phyloP scores from a whole-genome alignment of 2,329 filamentous ascomycete genomes.

The Graphilbum ipis-grandicollis region DNA sequence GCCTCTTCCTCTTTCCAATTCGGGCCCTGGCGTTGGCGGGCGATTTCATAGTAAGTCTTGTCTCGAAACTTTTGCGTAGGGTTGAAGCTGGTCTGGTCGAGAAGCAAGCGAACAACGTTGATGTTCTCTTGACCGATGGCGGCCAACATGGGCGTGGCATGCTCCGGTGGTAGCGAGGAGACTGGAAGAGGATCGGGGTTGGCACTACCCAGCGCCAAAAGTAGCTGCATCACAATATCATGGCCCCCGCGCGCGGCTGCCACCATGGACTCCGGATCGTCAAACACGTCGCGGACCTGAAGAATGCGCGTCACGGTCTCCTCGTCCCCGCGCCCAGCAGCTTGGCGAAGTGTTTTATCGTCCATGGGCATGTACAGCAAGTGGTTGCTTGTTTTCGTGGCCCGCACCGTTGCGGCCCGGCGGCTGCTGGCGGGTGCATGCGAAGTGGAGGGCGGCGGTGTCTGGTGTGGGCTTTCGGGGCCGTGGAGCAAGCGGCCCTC shows the following conservation, averaged over 20 bases:
- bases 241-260: constrained; percentile 87
- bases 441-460: constrained; percentile 19
- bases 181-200: constrained; percentile 54
- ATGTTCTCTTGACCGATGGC: constrained; percentile 83
- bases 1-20: constrained; percentile 82
- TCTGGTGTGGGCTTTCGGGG: constrained; percentile 40
- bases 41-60: constrained; percentile 74
- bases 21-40: constrained; percentile 64
- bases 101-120: constrained; percentile 63
- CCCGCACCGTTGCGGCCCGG: constrained; percentile 36
- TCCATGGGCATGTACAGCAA: constrained; percentile 45
- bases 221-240: constrained; percentile 65
- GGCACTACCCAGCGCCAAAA: constrained; percentile 49
- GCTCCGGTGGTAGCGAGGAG: constrained; percentile 41
- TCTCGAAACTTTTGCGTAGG: constrained; percentile 63
- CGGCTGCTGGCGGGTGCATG: constrained; percentile 22
- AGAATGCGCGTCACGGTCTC: constrained; percentile 44
- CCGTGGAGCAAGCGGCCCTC: constrained; percentile 31
- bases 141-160: constrained; percentile 82
- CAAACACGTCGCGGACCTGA: constrained; percentile 40
- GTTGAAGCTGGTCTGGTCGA: constrained; percentile 64
- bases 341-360: constrained; percentile 41
- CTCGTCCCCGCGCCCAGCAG: constrained; percentile 42
- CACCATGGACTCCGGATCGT: constrained; percentile 75
- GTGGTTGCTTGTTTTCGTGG: constrained; percentile 48